phyloP scores from a whole-genome alignment of 140 eudicot species.

The Senecio squalidus region DNA sequence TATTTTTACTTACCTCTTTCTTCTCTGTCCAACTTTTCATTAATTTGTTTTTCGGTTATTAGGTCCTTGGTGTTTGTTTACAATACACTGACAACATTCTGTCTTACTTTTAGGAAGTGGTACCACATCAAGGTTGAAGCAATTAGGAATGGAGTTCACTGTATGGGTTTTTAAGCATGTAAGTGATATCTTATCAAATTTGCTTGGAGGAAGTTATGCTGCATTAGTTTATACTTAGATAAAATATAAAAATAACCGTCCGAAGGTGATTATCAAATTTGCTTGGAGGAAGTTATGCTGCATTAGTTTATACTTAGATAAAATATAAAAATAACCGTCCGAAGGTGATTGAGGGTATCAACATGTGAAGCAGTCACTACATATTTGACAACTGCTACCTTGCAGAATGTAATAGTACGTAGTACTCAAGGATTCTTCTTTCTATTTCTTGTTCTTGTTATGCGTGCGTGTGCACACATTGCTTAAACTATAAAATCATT shows the following conservation, averaged over 20 bases:
- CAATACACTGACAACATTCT: slow-evolving; percentile 18
- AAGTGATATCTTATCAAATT: slow-evolving; percentile 28
- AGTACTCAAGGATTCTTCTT: background rate
- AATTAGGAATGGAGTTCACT: slow-evolving; percentile 92
- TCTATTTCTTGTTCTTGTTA: background rate
- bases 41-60: slow-evolving; percentile 6
- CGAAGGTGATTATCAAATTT: slow-evolving; percentile 6
- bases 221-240: background rate
- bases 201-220: slow-evolving; percentile 1
- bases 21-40: slow-evolving; percentile 5
- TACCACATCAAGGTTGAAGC: slow-evolving; percentile 91
- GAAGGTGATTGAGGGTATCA: slow-evolving; percentile 1
- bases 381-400: background rate
- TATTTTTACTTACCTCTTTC: background rate
- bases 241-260: slow-evolving; percentile 2
- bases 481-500: background rate
- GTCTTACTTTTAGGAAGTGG: slow-evolving; percentile 51
- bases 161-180: slow-evolving; percentile 99
- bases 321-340: background rate
- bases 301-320: slow-evolving; percentile 1
- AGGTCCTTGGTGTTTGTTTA: background rate
- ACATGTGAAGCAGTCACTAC: background rate
- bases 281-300: slow-evolving; percentile 2
- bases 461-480: background rate
- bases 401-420: background rate